These are phyloP conservation scores for Penicillium sp. DNA, from an alignment of 2,329 filamentous ascomycete genomes.

Conservation along the genomic window DNA sequence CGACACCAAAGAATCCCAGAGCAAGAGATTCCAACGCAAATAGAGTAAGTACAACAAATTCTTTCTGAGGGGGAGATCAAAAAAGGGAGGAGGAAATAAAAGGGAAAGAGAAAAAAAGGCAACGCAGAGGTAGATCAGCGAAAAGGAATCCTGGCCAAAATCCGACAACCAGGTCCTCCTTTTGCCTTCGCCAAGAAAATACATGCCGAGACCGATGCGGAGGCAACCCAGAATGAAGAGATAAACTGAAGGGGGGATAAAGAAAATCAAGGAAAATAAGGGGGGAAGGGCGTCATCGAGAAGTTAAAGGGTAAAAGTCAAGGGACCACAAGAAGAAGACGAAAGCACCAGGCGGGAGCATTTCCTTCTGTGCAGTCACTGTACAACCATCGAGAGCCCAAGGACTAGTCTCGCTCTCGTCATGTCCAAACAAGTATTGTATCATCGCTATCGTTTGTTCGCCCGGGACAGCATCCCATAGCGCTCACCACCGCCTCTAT, in stretches of 20 bases:
- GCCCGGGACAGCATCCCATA: slow-evolving; percentile 15
- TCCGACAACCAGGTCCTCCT: slow-evolving; percentile 21
- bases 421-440: slow-evolving; percentile 23
- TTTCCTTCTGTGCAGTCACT: slow-evolving; percentile 8
- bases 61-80: slow-evolving; percentile 21
- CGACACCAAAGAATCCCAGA: slow-evolving; percentile 15
- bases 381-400: slow-evolving; percentile 15
- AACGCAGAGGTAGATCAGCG: slow-evolving; percentile 18
- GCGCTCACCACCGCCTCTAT: slow-evolving; percentile 22
- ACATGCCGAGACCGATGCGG: slow-evolving; percentile 29
- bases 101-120: slow-evolving; percentile 6
- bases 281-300: slow-evolving; percentile 25
- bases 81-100: slow-evolving; percentile 13
- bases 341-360: slow-evolving; percentile 7
- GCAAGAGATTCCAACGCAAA: slow-evolving; percentile 17
- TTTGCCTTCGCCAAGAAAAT: slow-evolving; percentile 20
- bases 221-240: slow-evolving; percentile 38
- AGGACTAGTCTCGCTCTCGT: slow-evolving; percentile 18
- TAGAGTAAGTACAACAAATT: slow-evolving; percentile 26
- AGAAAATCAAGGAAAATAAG: slow-evolving; percentile 35
- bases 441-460: slow-evolving; percentile 30
- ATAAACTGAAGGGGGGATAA: slow-evolving; percentile 24
- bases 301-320: slow-evolving; percentile 13
- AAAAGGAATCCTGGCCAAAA: slow-evolving; percentile 22
- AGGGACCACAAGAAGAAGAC: slow-evolving; percentile 9